Base-by-base conservation (phyloP, 768 basidiomycete genomes). In the Mycena albidolilacea region DNA sequence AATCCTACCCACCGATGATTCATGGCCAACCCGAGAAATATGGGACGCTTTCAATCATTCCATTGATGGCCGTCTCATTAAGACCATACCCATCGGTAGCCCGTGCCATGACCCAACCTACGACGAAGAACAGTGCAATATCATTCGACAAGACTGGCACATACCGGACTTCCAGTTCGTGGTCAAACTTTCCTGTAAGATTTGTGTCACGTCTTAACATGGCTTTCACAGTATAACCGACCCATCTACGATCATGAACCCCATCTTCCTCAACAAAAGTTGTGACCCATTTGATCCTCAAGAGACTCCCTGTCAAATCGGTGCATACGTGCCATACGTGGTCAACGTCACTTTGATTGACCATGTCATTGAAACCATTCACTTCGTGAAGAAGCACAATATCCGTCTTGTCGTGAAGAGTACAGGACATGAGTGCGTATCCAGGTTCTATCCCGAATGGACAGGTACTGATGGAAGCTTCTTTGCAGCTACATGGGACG, bases 221-320 rank as follows among this genome's bases (percentile, higher is more conserved):
- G 50, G 50, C 50, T 52, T 52, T 52, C 50, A 52, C 50, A 62
- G 61, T 23, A 23, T 35, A 15, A 11, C 54, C 30, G 58, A 38
- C 59, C 35, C 77, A 7, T 76, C 77, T 46, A 74, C 76, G 2
- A 73, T 77, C 15, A 77, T 76, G 71, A 63, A 67, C 46, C 71
- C 77, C 11, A 58, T 76, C 19, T 77, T 75, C 48, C 35, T 69
- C 8, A 78, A 77, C 67, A 66, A 71, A 57, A 78, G 76, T 43
- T 78, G 77, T 63, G 76, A 78, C 66, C 77, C 77, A 7, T 78
- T 77, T 43, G 67, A 64, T 11, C 37, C 66, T n/a, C 72, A 46
- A 48, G 57, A 74, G 7, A 55, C 37, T 19, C 73, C 67, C 8
- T 78, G 77, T 67, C 43, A 62, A 21, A 69, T 71, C 38, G 77